Evolutionary conservation across 805 yeast species (phyloP), one percentile per base, ranked within the genome.

Genomic region (Yamadazyma scolyti): DNA sequence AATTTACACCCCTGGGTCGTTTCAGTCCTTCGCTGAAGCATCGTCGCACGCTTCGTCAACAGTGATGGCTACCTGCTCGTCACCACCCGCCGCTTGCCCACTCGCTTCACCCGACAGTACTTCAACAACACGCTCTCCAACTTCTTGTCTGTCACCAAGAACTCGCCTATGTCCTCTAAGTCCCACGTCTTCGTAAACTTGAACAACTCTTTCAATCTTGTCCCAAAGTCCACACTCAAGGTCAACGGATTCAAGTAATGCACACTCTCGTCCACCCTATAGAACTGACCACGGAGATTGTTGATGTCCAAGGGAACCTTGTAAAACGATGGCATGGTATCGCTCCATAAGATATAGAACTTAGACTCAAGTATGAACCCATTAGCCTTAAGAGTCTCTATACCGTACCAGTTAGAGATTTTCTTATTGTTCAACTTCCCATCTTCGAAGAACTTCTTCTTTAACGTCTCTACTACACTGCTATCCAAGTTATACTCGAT

Each of bases 401-500:
- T 47, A 0, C 95, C 95, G 43, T 75, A 76, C 83, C 87, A 84
- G 28, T 47, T 49, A 1, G 79, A 67, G 2, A 82, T 65, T 21
- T 49, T 50, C 3, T 40, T 43, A 28, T 58, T 56, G 37, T 79
- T 67, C 8, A 84, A 42, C 13, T 43, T 39, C n/a, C n/a, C n/a
- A n/a, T n/a, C n/a, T n/a, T n/a, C n/a, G n/a, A n/a, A n/a, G n/a
- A n/a, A n/a, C n/a, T n/a, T n/a, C n/a, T n/a, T n/a, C n/a, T n/a
- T n/a, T n/a, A n/a, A n/a, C n/a, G n/a, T n/a, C n/a, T n/a, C n/a
- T n/a, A n/a, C n/a, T n/a, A n/a, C n/a, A n/a, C n/a, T n/a, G n/a
- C n/a, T n/a, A n/a, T n/a, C n/a, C n/a, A n/a, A n/a, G n/a, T n/a
- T n/a, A n/a, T n/a, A n/a, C n/a, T 23, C n/a, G 10, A 23, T 21